phyloP scores from a whole-genome alignment of 2,329 filamentous ascomycete species.

The Aspergillus niger region DNA sequence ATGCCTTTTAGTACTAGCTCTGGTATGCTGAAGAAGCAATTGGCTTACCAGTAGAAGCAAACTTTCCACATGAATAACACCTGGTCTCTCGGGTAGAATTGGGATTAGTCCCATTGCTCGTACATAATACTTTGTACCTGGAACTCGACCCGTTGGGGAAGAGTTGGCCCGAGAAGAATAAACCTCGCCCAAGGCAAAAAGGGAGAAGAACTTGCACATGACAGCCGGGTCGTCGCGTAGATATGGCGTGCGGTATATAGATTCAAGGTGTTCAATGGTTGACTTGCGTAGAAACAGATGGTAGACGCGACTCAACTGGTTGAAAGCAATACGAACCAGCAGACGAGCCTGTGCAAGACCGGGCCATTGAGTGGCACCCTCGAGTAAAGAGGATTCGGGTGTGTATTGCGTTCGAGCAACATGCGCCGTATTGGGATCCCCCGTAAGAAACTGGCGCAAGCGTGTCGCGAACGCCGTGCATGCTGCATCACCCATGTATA shows the following conservation, averaged over 20 bases:
- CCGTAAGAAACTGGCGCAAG: conserved; percentile 32
- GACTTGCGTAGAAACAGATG: conserved; percentile 35
- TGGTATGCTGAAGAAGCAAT: background rate
- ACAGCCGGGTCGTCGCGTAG: conserved; percentile 32
- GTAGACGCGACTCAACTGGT: conserved; percentile 33
- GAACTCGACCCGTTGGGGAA: conserved; percentile 28
- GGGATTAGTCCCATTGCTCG: conserved; percentile 40
- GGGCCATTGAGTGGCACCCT: conserved; percentile 29
- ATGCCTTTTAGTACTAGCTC: background rate
- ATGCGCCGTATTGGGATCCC: conserved; percentile 21
- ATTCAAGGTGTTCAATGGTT: conserved; percentile 39
- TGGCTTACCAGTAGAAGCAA: conserved; percentile 37
- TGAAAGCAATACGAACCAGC: conserved; percentile 31
- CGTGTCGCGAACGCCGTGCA: conserved; percentile 38
- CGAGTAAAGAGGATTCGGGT: conserved; percentile 20
- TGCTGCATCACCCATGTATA: conserved; percentile 37
- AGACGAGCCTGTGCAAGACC: conserved; percentile 31
- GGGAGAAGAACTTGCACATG: conserved; percentile 44
- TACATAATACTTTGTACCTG: conserved; percentile 44
- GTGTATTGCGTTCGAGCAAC: conserved; percentile 30
- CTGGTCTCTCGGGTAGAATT: conserved; percentile 44
- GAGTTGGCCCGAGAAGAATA: conserved; percentile 38
- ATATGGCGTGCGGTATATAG: conserved; percentile 24
- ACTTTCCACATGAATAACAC: conserved; percentile 44
- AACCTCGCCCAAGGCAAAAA: conserved; percentile 46